Conservation (phyloP, 2,329 filamentous ascomycete genomes). For the Emergomyces orientalis region DNA sequence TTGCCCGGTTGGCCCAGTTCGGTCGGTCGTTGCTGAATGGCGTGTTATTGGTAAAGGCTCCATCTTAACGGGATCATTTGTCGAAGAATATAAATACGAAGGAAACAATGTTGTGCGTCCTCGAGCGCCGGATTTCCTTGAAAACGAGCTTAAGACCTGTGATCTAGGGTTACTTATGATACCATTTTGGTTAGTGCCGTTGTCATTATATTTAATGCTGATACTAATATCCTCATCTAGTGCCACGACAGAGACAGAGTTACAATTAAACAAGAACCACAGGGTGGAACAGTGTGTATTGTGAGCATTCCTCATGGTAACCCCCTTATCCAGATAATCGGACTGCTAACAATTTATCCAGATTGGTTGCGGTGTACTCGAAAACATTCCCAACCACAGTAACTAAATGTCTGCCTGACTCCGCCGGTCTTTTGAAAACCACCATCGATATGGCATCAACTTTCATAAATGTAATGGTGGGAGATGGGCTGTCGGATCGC, state of each 20-base stretch:
- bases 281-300: background rate
- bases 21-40: background rate
- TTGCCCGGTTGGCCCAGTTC: background rate
- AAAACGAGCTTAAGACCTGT: background rate
- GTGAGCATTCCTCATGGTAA: background rate
- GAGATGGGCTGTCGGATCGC: background rate
- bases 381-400: background rate
- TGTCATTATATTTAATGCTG: background rate
- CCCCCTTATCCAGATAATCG: background rate
- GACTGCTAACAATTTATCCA: background rate
- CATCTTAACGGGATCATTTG: background rate
- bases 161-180: constrained; percentile 2
- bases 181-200: background rate
- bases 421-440: background rate
- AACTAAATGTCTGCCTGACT: background rate
- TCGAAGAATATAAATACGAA: background rate
- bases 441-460: background rate
- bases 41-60: background rate
- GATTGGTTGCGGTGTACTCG: background rate
- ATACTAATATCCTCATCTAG: constrained; percentile 1
- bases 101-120: background rate
- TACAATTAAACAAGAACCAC: background rate
- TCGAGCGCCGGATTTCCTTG: background rate
- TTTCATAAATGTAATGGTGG: background rate
- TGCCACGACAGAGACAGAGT: background rate